phyloP scores from a whole-genome alignment of 495 filamentous ascomycete genomes.

The Haplographium delicatum region DNA sequence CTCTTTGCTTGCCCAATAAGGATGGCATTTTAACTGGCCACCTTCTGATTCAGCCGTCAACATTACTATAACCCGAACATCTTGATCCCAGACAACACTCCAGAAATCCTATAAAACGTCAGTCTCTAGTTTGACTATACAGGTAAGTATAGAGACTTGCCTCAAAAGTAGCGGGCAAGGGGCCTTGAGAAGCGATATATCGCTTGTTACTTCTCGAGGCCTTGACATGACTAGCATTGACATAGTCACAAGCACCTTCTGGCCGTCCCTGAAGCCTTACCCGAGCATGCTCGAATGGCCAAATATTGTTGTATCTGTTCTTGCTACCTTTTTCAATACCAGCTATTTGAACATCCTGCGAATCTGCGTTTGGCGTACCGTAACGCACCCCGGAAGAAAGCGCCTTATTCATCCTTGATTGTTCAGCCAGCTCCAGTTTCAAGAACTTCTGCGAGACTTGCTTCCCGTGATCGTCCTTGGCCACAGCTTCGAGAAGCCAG shows the following conservation, averaged over 20 bases:
- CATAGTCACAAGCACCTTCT: conserved; percentile 81
- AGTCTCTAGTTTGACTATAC: conserved; percentile 26
- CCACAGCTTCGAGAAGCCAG: conserved; percentile 71
- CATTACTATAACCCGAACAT: conserved; percentile 90
- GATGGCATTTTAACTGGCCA: conserved; percentile 90
- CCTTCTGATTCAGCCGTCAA: conserved; percentile 94
- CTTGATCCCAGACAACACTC: conserved; percentile 96
- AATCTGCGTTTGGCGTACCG: conserved; percentile 36
- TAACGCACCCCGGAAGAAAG: conserved; percentile 59
- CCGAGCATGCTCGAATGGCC: conserved; percentile 90
- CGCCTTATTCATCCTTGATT: conserved; percentile 87
- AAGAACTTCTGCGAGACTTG: conserved; percentile 78
- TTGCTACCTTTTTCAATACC: conserved; percentile 93
- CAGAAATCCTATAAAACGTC: conserved; percentile 84
- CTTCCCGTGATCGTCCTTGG: conserved; percentile 66
- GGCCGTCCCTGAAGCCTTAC: conserved; percentile 70
- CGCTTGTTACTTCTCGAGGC: conserved; percentile 72
- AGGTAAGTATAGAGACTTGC: conserved; percentile 5
- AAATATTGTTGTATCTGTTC: conserved; percentile 96
- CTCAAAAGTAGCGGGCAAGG: conserved; percentile 86
- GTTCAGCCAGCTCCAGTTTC: conserved; percentile 75
- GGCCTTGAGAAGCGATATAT: conserved; percentile 95
- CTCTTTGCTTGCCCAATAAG: conserved; percentile 78
- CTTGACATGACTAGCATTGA: conserved; percentile 87
- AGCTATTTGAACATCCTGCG: conserved; percentile 52